phyloP scores from a whole-genome alignment of 2,329 filamentous ascomycete genomes.

The Neonectria ditissima region DNA sequence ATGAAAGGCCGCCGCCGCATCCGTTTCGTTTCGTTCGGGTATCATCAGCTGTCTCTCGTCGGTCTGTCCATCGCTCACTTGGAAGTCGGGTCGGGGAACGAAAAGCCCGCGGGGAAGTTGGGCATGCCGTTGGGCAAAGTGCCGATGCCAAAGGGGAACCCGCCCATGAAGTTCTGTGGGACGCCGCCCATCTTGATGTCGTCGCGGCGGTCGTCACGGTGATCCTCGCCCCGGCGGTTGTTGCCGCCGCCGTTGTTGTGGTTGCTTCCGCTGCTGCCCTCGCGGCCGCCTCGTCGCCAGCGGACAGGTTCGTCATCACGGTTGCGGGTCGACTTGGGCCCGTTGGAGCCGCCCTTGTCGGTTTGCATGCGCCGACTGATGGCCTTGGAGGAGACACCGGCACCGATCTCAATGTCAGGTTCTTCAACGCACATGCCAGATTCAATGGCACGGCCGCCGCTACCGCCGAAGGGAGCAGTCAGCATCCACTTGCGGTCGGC shows the following conservation, averaged over 20 bases:
- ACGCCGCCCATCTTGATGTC: constrained; percentile 25
- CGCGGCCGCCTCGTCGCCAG: constrained; percentile 50
- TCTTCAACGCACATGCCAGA: constrained; percentile 92
- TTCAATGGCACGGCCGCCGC: constrained; percentile 84
- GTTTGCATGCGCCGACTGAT: constrained; percentile 78
- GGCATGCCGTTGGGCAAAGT: constrained; percentile 58
- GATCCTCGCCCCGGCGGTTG: constrained; percentile 32
- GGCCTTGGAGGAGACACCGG: constrained; percentile 94
- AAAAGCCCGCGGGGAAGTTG: constrained; percentile 55
- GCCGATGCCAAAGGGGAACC: constrained; percentile 56
- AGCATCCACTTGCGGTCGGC: constrained; percentile 98
- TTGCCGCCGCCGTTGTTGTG: constrained; percentile 36
- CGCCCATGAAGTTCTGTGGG: constrained; percentile 40
- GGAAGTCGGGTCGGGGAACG: constrained; percentile 51
- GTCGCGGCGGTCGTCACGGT: constrained; percentile 35
- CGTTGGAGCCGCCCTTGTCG: constrained; percentile 73
- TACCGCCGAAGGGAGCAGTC: constrained; percentile 92
- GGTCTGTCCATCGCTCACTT: constrained; percentile 26
- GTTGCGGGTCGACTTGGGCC: constrained; percentile 71
- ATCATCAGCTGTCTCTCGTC: constrained; percentile 25
- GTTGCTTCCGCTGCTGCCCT: constrained; percentile 40
- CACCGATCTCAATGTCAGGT: constrained; percentile 98
- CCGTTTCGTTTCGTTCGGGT: constrained; percentile 22
- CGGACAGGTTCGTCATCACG: constrained; percentile 52
- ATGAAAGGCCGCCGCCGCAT: constrained; percentile 14